Conservation (phyloP, 23 red algal species). For the Pyropia yezoensis region DNA sequence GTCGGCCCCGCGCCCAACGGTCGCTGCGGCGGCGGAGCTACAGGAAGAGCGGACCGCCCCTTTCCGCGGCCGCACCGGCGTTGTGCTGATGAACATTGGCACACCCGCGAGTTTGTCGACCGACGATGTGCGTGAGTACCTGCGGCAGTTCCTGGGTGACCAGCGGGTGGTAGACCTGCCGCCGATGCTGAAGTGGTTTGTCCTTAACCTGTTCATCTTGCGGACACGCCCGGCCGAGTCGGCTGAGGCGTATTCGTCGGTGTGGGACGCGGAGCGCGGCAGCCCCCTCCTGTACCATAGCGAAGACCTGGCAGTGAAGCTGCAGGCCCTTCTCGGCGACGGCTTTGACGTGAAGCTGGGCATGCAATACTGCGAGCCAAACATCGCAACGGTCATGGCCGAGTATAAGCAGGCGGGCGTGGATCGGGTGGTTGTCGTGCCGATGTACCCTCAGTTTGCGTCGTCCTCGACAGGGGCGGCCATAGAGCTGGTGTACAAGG, state of each 20-base stretch:
- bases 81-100: slow-evolving; percentile 94
- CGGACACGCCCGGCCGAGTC: slow-evolving; percentile 70
- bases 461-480: slow-evolving; percentile 79
- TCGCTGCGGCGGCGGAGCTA: slow-evolving; percentile 19
- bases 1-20: too few relatives aligned
- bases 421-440: slow-evolving; percentile 84
- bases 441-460: slow-evolving; percentile 95
- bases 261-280: slow-evolving; percentile 92
- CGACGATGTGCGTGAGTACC: slow-evolving; percentile 91
- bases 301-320: slow-evolving; percentile 69
- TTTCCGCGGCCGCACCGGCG: slow-evolving; percentile 67
- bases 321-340: slow-evolving; percentile 60
- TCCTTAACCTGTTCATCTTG: slow-evolving; percentile 86
- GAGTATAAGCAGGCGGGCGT: slow-evolving; percentile 59
- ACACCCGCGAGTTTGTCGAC: slow-evolving; percentile 59
- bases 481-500: slow-evolving; percentile 87
- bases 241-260: slow-evolving; percentile 81
- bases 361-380: slow-evolving; percentile 98
- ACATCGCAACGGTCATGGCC: slow-evolving; percentile 61
- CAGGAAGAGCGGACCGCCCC: slow-evolving; percentile 34
- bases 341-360: slow-evolving; percentile 71
- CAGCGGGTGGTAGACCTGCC: slow-evolving; percentile 86
- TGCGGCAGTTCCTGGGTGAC: slow-evolving; percentile 94
- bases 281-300: slow-evolving; percentile 79
- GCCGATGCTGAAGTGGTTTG: slow-evolving; percentile 61